Base-by-base conservation (phyloP, 164 flowering plant genomes). In the Nelumbo lutea region DNA sequence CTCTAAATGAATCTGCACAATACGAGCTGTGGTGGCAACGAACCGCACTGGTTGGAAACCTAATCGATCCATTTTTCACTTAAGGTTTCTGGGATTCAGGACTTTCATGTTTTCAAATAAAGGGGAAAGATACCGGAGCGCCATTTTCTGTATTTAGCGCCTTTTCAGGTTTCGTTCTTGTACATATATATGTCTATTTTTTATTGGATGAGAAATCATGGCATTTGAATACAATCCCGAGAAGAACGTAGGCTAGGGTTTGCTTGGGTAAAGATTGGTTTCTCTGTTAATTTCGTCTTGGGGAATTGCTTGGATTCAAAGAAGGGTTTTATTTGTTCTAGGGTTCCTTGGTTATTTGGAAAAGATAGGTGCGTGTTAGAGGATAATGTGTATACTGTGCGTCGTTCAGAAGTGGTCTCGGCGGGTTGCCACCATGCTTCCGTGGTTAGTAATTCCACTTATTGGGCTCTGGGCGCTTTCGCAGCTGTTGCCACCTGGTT, bases 301-400 rank as follows among this genome's bases (percentile, higher is more conserved):
- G 65, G 42, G 41, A 40, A 45, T 42, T 13, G n/a, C 5, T 46
- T 61, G 43, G 62, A 41, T 59, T 40, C 6, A 3, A 60, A 9
- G 62, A 42, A 5, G 6, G 69, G 59, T 62, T 53, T 76, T 69
- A 13, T 50, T 45, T 42, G 66, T 42, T 77, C 45, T 68, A 55
- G 70, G 69, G 72, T 74, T 77, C 76, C n/a, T 56, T 71, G 51
- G 57, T 48, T 42, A 42, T 61, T 62, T 70, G 75, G 79, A 80
- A 63, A 69, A 72, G 68, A 73, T 72, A 64, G 84, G 86, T 13
- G 81, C 65, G 74, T 72, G 71, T 41, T 78, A 63, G 82, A 82
- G 86, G 89, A 90, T 87, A 90, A 94, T 94, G 98, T 94, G 98
- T 86, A 91, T 90, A 85, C 86, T 94, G 63, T 94, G 98, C 70